Base-by-base conservation (phyloP, 768 basidiomycete species). In the Xanthoconium purpureum region DNA sequence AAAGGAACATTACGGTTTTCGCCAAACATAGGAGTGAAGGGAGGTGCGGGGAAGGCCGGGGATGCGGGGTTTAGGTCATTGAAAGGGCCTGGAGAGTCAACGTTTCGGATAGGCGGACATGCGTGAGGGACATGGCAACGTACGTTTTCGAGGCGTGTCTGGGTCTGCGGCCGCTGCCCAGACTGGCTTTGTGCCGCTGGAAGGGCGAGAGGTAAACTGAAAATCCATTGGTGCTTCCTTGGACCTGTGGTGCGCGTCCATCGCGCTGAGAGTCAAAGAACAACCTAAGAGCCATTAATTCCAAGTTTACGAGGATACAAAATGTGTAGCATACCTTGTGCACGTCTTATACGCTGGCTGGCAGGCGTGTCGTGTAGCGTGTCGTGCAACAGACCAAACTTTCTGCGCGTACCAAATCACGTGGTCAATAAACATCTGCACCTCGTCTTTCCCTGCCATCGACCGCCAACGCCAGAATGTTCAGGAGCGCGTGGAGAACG, bases 151-250 rank as follows among this genome's bases (percentile, higher is more conserved):
- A 35, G 85, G 80, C 28, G 84, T 80, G 63, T 71, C 77, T n/a
- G 76, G 66, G 28, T 82, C 79, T 20, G 59, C 53, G 24, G 66
- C 55, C 17, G 66, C 17, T 28, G 79, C 80, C 88, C 88, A 89
- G 3, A 78, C 81, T 3, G 85, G 83, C 66, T 76, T 82, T 54
- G 77, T 72, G 37, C 71, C 68, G 52, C 67, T 76, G 58, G 69
- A 80, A 15, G 82, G 79, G 28, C 89, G 80, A 61, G 84, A 83
- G 10, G 90, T 92, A 76, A 86, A 92, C 68, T 92, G 84, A 71
- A 85, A 94, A 71, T 94, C 91, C 91, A 94, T 94, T 5, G 91
- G 91, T 4, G 87, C 88, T 67, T 92, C 91, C 47, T 77, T 89
- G 13, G 87, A 88, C 63, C 87, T 80, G 52, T 54, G 58, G 24